Evolutionary conservation across 1,139 yeast genomes (phyloP).

Genomic region (Arxiozyma slooffiae): DNA sequence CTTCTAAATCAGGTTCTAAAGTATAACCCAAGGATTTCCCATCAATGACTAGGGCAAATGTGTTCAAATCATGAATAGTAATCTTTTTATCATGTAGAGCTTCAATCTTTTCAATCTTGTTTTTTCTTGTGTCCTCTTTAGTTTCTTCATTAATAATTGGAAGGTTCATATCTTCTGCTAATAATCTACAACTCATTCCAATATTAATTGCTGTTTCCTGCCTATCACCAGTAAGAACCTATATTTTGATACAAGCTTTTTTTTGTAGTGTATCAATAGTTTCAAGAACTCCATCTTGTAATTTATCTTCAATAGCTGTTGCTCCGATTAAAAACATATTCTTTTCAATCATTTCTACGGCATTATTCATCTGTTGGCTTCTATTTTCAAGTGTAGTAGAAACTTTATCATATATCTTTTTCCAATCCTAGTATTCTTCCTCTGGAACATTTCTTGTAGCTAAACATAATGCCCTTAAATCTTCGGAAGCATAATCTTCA

Average conservation of each 20-base stretch:
- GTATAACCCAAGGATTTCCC: constrained; percentile 87
- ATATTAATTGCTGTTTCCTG: constrained; percentile 99
- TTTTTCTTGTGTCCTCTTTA: constrained; percentile 61
- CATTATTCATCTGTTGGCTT: constrained; percentile 66
- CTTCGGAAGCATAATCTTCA: constrained; percentile 96
- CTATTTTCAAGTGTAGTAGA: constrained; percentile 73
- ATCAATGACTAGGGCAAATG: constrained; percentile 85
- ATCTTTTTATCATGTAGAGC: constrained; percentile 64
- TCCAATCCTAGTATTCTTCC: constrained; percentile 64
- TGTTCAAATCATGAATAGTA: constrained; percentile 59
- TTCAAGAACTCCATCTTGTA: constrained; percentile 98
- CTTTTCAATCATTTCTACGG: constrained; percentile 74
- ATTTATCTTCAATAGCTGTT: constrained; percentile 94
- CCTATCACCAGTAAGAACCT: constrained; percentile 97
- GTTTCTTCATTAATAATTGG: constrained; percentile 80
- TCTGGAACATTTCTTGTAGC: constrained; percentile 77
- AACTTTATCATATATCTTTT: constrained; percentile 57
- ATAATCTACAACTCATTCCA: constrained; percentile 92
- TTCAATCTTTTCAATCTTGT: constrained; percentile 62
- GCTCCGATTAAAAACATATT: constrained; percentile 82
- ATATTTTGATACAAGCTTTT: constrained; percentile 90
- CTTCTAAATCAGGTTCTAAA: constrained; percentile 71
- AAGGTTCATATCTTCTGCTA: constrained; percentile 93
- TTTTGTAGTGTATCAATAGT: constrained; percentile 90
- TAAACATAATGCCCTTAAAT: constrained; percentile 86